phyloP scores from a whole-genome alignment of 2,329 filamentous ascomycete species.

The Pseudogymnoascus sp. region DNA sequence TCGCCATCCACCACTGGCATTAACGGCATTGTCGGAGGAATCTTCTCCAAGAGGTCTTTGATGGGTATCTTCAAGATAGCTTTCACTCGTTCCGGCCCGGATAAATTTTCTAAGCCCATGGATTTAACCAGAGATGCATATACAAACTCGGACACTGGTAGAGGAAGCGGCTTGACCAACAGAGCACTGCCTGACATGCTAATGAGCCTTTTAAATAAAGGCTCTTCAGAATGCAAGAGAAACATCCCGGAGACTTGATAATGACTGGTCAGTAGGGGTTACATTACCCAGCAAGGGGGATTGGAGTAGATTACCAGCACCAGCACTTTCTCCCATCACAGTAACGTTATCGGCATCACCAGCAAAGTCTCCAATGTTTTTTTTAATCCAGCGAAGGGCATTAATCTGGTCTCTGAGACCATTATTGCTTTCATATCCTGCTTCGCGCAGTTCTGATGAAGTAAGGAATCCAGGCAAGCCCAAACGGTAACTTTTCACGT shows the following conservation, averaged over 20 bases:
- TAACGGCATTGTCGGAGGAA: slow-evolving; percentile 31
- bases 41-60: slow-evolving; percentile 35
- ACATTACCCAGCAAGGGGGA: no score
- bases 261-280: no score
- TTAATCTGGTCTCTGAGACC: slow-evolving; percentile 35
- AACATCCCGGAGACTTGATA: slow-evolving; percentile 17
- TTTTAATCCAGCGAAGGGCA: slow-evolving; percentile 31
- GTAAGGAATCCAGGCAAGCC: slow-evolving; percentile 40
- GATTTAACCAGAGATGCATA: slow-evolving; percentile 36
- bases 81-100: slow-evolving; percentile 36
- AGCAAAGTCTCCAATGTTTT: slow-evolving; percentile 31
- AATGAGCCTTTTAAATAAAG: slow-evolving; percentile 37
- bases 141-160: slow-evolving; percentile 33
- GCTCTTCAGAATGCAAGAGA: slow-evolving; percentile 31
- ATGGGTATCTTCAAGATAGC: slow-evolving; percentile 35
- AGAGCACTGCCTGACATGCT: slow-evolving; percentile 39
- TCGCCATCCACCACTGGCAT: slow-evolving; percentile 39
- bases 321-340: slow-evolving; percentile 41
- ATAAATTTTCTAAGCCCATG: slow-evolving; percentile 33
- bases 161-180: slow-evolving; percentile 34
- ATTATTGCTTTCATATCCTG: slow-evolving; percentile 40
- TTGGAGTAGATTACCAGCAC: slow-evolving; percentile 31
- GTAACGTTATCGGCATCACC: slow-evolving; percentile 31
- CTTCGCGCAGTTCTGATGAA: slow-evolving; percentile 40
- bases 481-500: slow-evolving; percentile 39